Conservation (phyloP, 345 rosid genomes). For the Gossypium ekmanianum region DNA sequence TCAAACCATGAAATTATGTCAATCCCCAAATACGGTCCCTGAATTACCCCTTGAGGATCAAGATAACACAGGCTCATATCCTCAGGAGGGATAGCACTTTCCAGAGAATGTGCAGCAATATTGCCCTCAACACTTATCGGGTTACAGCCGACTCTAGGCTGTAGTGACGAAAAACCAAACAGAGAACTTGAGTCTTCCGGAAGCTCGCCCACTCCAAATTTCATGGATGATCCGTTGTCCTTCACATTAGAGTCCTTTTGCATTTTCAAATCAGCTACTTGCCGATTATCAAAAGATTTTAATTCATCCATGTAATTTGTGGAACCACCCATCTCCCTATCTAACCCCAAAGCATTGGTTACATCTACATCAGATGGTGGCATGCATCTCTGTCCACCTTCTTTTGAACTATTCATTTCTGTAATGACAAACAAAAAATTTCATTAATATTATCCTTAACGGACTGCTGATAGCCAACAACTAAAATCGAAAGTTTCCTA, state of each 20-base stretch:
- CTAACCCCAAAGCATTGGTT: constrained; percentile 12
- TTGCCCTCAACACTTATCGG: constrained; percentile 18
- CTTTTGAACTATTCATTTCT: constrained; percentile 21
- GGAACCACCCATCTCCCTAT: constrained; percentile 14
- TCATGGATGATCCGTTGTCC: constrained; percentile 14
- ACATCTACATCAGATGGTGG: constrained; percentile 1
- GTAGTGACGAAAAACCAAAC: constrained; percentile 32
- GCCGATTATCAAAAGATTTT: constrained; percentile 20
- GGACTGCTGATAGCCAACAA: neutral
- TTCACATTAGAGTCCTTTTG: constrained; percentile 24
- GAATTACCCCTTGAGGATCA: constrained; percentile 82
- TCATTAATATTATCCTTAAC: neutral
- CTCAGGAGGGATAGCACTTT: constrained; percentile 32
- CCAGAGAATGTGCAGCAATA: constrained; percentile 14
- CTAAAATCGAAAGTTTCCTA: constrained; percentile 10
- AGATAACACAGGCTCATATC: constrained; percentile 67
- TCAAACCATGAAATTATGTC: constrained; percentile 86
- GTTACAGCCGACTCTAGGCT: constrained; percentile 21
- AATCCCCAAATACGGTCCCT: constrained; percentile 79
- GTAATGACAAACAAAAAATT: constrained; percentile 11
- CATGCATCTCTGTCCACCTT: constrained; percentile 14
- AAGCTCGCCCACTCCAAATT: constrained; percentile 33
- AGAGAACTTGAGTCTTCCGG: constrained; percentile 48
- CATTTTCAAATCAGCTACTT: constrained; percentile 13
- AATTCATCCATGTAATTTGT: constrained; percentile 16